A percentile compares a stretch with the other conserved stretches of the same genome.
These are phyloP conservation scores for Colletotrichum melonis DNA, from an alignment of 2,329 filamentous ascomycete genomes.

Conservation along the genomic window DNA sequence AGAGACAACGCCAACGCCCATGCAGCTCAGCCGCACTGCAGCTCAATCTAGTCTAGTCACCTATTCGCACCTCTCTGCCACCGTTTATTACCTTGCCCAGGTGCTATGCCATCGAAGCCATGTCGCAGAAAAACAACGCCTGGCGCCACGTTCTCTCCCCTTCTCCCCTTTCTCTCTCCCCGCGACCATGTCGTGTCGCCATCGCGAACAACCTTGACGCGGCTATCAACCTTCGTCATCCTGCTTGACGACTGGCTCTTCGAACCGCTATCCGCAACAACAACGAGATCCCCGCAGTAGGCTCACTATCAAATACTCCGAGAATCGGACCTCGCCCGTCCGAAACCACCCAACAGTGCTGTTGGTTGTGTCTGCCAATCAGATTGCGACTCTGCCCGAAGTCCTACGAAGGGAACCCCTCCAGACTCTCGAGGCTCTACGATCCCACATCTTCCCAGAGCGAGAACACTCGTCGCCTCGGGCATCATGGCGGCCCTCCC, in stretches of 20 bases:
- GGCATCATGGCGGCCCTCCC: conserved; percentile 57
- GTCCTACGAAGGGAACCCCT: background rate
- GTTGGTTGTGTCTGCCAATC: background rate
- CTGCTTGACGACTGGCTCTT: background rate
- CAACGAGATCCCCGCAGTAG: background rate
- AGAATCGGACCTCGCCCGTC: background rate
- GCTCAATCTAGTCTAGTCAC: conserved; percentile 28
- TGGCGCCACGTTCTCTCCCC: conserved; percentile 23
- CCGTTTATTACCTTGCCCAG: conserved; percentile 8
- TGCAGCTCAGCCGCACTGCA: conserved; percentile 31
- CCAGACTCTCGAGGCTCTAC: background rate
- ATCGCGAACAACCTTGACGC: background rate
- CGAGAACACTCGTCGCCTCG: background rate
- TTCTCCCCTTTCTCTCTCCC: background rate
- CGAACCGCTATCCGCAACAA: background rate
- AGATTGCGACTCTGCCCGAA: background rate
- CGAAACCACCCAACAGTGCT: background rate
- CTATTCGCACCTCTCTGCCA: background rate
- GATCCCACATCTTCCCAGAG: background rate
- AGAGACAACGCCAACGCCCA: background rate
- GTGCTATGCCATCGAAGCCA: conserved; percentile 5
- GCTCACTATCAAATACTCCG: background rate
- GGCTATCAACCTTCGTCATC: background rate
- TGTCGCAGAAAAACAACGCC: conserved; percentile 30
- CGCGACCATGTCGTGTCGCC: background rate